Evolutionary conservation across 176 grass and related monocot genomes (phyloP).

Genomic region (Raddia guianensis): DNA sequence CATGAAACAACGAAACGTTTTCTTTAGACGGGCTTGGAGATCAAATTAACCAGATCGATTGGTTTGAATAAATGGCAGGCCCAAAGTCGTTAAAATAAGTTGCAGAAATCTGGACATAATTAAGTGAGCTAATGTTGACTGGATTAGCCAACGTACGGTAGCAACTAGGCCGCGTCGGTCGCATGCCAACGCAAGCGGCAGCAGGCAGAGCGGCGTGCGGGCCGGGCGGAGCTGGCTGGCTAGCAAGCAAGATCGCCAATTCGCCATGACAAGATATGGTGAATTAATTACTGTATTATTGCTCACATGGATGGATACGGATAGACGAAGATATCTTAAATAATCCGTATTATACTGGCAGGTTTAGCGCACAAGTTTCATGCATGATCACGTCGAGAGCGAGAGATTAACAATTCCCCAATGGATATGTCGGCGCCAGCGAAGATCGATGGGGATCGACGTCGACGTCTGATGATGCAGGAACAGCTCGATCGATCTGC

Average conservation of each 20-base stretch:
- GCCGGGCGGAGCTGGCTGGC: no score
- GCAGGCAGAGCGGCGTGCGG: not conserved
- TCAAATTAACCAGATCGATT: no score
- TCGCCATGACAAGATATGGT: not conserved
- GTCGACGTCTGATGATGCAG: not conserved
- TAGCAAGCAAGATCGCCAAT: not conserved
- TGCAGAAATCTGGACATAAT: no score
- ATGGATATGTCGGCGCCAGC: not conserved
- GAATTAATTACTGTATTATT: no score
- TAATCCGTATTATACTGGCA: not conserved
- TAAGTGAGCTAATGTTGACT: not conserved
- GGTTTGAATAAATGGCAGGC: no score
- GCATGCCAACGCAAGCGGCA: not conserved
- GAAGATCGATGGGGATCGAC: not conserved
- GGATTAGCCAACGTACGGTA: not conserved
- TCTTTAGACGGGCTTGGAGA: no score
- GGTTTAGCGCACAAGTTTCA: conserved; percentile 3
- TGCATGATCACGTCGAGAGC: not conserved
- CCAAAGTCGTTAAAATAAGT: no score
- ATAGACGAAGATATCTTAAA: not conserved
- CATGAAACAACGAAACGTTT: no score
- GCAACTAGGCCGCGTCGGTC: not conserved
- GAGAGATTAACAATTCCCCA: not conserved
- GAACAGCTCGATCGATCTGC: not conserved
- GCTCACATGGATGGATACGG: conserved; percentile 1